A percentile compares a stretch with the other conserved stretches of the same genome.
Conservation (phyloP, 1,284 basidiomycete genomes). For the Moesziomyces sp. region DNA sequence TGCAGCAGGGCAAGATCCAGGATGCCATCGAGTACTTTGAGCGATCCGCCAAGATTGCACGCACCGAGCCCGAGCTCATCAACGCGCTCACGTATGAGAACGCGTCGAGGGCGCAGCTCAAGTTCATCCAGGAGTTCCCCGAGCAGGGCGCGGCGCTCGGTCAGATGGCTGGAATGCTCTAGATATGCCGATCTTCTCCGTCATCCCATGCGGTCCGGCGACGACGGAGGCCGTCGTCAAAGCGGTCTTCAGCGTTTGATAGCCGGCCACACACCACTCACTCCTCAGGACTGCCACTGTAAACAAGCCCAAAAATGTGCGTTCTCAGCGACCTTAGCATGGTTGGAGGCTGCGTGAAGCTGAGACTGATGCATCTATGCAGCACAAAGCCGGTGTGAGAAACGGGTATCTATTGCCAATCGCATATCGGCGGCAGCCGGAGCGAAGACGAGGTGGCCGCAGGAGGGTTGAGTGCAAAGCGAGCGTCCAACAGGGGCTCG, state of each 20-base stretch:
- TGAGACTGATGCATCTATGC: too few species aligned
- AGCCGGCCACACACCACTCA: not conserved
- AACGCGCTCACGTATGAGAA: conserved; percentile 89
- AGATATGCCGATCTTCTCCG: not conserved
- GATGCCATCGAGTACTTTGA: conserved; percentile 89
- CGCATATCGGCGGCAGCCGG: not conserved
- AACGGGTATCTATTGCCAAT: too few species aligned
- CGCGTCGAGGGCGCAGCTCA: conserved; percentile 62
- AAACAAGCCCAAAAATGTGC: not conserved
- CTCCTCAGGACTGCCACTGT: not conserved
- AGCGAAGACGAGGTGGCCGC: too few species aligned
- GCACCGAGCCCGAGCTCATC: conserved; percentile 89
- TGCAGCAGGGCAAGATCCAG: conserved; percentile 91
- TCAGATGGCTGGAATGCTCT: conserved; percentile 60
- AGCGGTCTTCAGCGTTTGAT: not conserved
- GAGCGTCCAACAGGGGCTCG: not conserved
- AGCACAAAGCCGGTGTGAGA: too few species aligned
- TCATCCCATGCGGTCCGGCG: not conserved
- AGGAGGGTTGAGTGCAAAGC: not conserved
- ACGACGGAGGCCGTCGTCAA: too few species aligned
- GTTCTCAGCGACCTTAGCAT: not conserved
- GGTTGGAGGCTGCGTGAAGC: not conserved
- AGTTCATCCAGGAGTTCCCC: conserved; percentile 65
- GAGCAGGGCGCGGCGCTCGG: conserved; percentile 60
- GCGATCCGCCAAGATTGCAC: conserved; percentile 83